Evolutionary conservation across 495 filamentous ascomycete genomes (phyloP), one percentile per base, ranked within the genome.

Genomic region (Daldinia concentrica): DNA sequence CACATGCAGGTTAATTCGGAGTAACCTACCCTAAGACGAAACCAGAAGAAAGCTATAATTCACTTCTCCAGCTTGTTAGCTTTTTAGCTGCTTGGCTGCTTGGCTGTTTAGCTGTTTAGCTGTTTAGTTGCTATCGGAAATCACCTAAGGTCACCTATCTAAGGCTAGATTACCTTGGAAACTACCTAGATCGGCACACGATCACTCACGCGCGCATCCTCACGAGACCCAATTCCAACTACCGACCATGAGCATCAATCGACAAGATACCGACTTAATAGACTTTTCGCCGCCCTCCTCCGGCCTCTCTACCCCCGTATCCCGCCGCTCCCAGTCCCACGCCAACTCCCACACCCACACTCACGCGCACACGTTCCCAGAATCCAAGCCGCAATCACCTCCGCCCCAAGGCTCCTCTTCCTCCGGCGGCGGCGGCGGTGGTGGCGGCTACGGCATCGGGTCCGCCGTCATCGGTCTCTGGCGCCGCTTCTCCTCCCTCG

Each of bases 401-500:
- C 64, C 62, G 4, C 36, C 67, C 19, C 64, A 67, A 29, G 65
- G 70, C 43, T 68, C 62, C 50, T 67, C 72, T 39, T 69, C 62
- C 56, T 36, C 34, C 34, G 11, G 32, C 32, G 12, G 11, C 34
- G 29, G 29, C 5, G 6, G 58, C 56, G 60, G 64, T 27, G 26
- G 26, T 27, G 66, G 58, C 58, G 60, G 64, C 50, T 48, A 71
- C 74, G 56, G 72, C 76, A 64, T 77, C 71, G n/a, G n/a, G n/a
- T n/a, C n/a, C n/a, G n/a, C n/a, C n/a, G 48, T 73, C 60, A 26
- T 74, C 70, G 62, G 81, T 57, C 29, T 79, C 67, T 62, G 80
- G 72, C 73, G 74, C 36, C 77, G 74, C 34, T 34, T 80, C 73
- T 81, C 80, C 15, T 66, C 78, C 1, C 58, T 71, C 51, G 75